Evolutionary conservation across 768 basidiomycete species (phyloP).

Genomic region (Naganishia randhawae): DNA sequence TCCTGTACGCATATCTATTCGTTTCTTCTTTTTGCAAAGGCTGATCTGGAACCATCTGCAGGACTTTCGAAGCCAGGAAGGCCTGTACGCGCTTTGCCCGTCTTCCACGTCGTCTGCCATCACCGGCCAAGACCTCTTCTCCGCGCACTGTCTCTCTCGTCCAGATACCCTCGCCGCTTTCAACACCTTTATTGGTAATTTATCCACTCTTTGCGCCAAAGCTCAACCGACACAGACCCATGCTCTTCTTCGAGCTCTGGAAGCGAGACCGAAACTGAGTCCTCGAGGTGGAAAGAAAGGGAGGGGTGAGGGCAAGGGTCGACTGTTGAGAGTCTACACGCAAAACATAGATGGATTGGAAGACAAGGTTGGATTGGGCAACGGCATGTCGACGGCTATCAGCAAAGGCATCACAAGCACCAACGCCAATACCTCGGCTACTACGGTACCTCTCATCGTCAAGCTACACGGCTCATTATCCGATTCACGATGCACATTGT

Average conservation of each 20-base stretch:
- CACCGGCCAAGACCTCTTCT: conserved; percentile 92
- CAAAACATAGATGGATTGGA: conserved; percentile 98
- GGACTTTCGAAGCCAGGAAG: conserved; percentile 96
- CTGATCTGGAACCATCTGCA: conserved; percentile 45
- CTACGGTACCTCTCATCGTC: background rate
- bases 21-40: too few relatives aligned
- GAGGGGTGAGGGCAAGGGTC: conserved; percentile 59
- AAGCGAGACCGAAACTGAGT: conserved; percentile 45
- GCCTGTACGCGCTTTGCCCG: conserved; percentile 80
- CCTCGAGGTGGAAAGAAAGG: conserved; percentile 18
- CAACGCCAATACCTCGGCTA: background rate
- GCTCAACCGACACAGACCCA: conserved; percentile 84
- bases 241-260: conserved; percentile 76
- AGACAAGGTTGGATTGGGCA: conserved; percentile 64
- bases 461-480: conserved; percentile 17
- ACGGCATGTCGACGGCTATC: background rate
- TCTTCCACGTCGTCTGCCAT: conserved; percentile 54
- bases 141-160: conserved; percentile 84
- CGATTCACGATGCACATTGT: conserved; percentile 17
- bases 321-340: conserved; percentile 83
- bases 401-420: background rate
- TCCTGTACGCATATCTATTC: conserved; percentile 62
- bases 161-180: conserved; percentile 80
- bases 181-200: conserved; percentile 88
- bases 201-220: conserved; percentile 64